Evolutionary conservation across 805 yeast genomes (phyloP).

Genomic region (Nakazawaea ernobii): DNA sequence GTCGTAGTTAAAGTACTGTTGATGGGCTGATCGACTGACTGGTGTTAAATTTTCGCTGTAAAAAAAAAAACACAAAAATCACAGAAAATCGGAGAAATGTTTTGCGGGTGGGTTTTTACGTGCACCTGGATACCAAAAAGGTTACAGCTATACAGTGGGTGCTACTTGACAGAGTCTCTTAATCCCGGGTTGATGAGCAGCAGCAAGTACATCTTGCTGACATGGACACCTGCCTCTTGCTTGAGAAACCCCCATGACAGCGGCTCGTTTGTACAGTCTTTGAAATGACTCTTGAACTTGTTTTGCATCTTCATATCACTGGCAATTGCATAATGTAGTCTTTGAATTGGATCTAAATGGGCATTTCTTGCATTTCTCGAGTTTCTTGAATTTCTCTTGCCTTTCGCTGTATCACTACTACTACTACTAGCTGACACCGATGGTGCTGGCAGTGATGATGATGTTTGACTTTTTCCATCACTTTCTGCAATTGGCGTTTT

Average conservation of each 20-base stretch:
- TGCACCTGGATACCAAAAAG: not conserved
- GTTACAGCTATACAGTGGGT: not conserved
- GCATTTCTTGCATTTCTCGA: not conserved
- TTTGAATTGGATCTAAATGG: not conserved
- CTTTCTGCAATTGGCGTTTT: constrained; percentile 43
- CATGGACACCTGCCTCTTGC: not conserved
- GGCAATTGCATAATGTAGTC: not conserved
- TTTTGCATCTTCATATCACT: not conserved
- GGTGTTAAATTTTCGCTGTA: too few relatives aligned
- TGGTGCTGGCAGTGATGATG: too few relatives aligned
- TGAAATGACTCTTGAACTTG: not conserved
- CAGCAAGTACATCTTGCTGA: constrained; percentile 2
- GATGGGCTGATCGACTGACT: too few relatives aligned
- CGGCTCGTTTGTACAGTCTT: not conserved
- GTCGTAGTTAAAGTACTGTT: too few relatives aligned
- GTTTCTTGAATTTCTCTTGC: not conserved
- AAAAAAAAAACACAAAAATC: too few relatives aligned
- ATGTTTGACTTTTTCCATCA: too few relatives aligned
- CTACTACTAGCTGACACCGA: not conserved
- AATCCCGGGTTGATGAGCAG: constrained; percentile 5
- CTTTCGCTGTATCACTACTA: not conserved
- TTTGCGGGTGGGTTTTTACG: not conserved
- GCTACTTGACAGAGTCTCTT: constrained; percentile 1
- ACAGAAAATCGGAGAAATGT: constrained; percentile 5
- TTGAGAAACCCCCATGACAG: not conserved